Base-by-base conservation (phyloP, 139 green algal genomes). In the Tetradesmus obliquus region DNA sequence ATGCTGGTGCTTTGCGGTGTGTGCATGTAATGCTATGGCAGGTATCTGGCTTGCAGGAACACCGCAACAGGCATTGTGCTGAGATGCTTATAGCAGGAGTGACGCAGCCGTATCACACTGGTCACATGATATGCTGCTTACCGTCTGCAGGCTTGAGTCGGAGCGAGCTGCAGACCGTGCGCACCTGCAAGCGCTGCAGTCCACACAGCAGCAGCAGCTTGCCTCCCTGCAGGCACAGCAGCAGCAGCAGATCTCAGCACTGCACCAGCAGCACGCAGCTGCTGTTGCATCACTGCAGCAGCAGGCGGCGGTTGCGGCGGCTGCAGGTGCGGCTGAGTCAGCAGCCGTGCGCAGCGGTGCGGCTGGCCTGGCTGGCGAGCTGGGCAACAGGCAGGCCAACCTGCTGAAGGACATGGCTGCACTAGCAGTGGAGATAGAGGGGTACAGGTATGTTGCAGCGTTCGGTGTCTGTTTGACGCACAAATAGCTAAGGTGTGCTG, bases 381-480 rank as follows among this genome's bases (percentile, higher is more conserved):
- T 85, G 3, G 24, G 22, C 55, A 20, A 60, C 20, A 55, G 55
- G 45, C 87, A 91, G 58, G 62, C 8, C 24, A 22, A 54, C 45
- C 51, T 91, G 88, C 79, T 91, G 76, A 55, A 17, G 20, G 88
- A 91, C 32, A 8, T 91, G 88, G 57, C 88, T 19, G 57, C 79
- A 3, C 57, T 91, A 51, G 88, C 88, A 54, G 79, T 81, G 19
- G 88, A 91, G 57, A 76, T 91, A 6, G 79, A 87, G 10, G 58
- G 79, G 7, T 91, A 91, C 79, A 87, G 88, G 88, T 91, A 24
- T 9, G 82, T 19, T 24, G 5, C 66, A 24, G 66, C 8, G 60
- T 71, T 71, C 32, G 32, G 32, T 45, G 32, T 45, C 32, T 45
- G 32, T 45, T 45, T 45, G 32, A 45, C 32, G 32, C 32, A 45